A percentile compares a stretch with the other conserved stretches of the same genome.
phyloP scores from a whole-genome alignment of 148 eudicot genomes.

The Vaccinium corymbosum region DNA sequence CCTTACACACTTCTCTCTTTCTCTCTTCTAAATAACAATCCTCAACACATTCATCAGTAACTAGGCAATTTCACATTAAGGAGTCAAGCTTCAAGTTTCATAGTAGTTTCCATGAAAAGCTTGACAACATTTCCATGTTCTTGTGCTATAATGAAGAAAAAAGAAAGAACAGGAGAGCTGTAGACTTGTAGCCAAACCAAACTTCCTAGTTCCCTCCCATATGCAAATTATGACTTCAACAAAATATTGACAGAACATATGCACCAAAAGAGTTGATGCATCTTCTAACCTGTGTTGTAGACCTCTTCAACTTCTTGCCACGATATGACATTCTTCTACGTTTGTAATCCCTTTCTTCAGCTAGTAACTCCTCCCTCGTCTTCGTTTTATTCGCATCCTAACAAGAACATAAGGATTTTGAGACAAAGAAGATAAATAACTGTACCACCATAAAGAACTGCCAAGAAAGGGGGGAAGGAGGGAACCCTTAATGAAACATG shows the following conservation, averaged over 20 bases:
- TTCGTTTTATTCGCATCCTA: conserved; percentile 54
- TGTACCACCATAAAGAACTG: too few relatives aligned
- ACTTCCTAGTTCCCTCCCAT: background rate
- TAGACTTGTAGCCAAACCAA: background rate
- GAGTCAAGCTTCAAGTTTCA: background rate
- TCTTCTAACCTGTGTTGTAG: conserved; percentile 60
- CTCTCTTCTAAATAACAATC: too few relatives aligned
- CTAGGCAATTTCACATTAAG: background rate
- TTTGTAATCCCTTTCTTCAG: conserved; percentile 98
- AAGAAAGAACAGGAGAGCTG: background rate
- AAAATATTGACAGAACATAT: background rate
- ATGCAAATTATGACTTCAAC: background rate
- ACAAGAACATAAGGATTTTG: conserved; percentile 9
- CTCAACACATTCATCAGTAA: background rate
- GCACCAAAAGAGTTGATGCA: background rate
- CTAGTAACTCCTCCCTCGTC: conserved; percentile 85
- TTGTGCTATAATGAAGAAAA: background rate
- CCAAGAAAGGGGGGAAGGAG: background rate
- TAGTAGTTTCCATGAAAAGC: background rate
- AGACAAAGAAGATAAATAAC: background rate
- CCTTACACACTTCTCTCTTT: too few relatives aligned
- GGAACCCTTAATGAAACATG: background rate
- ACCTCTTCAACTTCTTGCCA: conserved; percentile 83
- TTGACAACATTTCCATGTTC: background rate
- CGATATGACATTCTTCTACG: conserved; percentile 95